These are phyloP conservation scores for Suhomyces coccinellae DNA, from an alignment of 1,139 yeast genomes.

Conservation along the genomic window DNA sequence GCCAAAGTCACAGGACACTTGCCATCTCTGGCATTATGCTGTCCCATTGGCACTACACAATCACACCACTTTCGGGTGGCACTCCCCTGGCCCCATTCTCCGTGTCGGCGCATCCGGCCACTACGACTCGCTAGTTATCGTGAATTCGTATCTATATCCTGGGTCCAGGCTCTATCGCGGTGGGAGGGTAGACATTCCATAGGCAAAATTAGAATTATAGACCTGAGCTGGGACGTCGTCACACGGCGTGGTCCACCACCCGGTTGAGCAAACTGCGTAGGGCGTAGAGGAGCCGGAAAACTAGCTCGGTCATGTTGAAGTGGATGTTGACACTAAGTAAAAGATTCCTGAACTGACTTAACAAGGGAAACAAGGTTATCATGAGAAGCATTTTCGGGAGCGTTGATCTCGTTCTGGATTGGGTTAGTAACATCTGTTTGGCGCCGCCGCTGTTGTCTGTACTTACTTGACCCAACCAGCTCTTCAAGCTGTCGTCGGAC, in stretches of 20 bases:
- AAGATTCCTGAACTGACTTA: slow-evolving; percentile 39
- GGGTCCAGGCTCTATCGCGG: background rate
- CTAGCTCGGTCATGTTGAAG: slow-evolving; percentile 24
- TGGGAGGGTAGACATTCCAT: background rate
- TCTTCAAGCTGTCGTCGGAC: slow-evolving; percentile 41
- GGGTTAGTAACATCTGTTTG: slow-evolving; percentile 30
- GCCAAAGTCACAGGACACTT: background rate
- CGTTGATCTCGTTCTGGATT: slow-evolving; percentile 44
- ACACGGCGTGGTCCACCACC: background rate
- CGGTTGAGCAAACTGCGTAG: background rate
- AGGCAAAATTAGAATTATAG: background rate
- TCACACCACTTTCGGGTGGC: background rate
- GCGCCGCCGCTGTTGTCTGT: slow-evolving; percentile 10
- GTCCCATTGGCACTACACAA: background rate
- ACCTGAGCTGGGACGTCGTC: background rate
- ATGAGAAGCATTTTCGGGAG: slow-evolving; percentile 50
- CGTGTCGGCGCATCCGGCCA: too few species aligned
- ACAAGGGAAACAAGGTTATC: slow-evolving; percentile 52
- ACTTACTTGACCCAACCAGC: slow-evolving; percentile 38
- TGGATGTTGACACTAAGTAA: slow-evolving; percentile 7
- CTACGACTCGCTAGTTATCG: too few species aligned
- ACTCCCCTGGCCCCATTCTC: too few species aligned
- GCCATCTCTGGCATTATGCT: background rate
- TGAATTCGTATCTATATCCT: background rate
- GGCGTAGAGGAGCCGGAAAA: slow-evolving; percentile 5